Conservation (phyloP, 2,329 filamentous ascomycete genomes). For the Aspergillus sp. region DNA sequence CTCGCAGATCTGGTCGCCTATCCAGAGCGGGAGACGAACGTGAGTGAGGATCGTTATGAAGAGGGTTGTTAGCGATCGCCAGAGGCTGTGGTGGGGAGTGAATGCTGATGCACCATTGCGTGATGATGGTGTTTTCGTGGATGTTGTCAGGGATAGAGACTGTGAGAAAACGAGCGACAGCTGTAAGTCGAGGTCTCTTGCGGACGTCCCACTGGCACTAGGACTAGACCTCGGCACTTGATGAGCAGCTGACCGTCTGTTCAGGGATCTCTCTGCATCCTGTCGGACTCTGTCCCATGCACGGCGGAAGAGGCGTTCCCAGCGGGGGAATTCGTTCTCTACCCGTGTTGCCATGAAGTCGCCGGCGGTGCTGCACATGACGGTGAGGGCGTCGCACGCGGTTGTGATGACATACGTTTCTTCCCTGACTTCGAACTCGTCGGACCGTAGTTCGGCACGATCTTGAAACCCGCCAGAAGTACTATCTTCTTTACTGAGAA, state of each 20-base stretch:
- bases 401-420: slow-evolving; percentile 52
- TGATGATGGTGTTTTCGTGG: slow-evolving; percentile 5
- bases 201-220: no score
- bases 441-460: slow-evolving; percentile 51
- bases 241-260: slow-evolving; percentile 17
- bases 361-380: slow-evolving; percentile 64
- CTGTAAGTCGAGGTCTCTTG: not conserved
- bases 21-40: slow-evolving; percentile 32
- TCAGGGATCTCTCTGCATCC: slow-evolving; percentile 28
- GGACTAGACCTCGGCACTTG: not conserved
- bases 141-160: slow-evolving; percentile 12
- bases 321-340: slow-evolving; percentile 54
- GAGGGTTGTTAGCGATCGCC: slow-evolving; percentile 30
- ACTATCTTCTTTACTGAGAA: slow-evolving; percentile 13
- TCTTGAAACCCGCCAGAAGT: slow-evolving; percentile 6
- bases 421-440: slow-evolving; percentile 25
- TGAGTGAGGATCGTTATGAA: slow-evolving; percentile 33
- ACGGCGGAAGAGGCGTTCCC: slow-evolving; percentile 34
- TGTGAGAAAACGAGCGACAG: slow-evolving; percentile 15
- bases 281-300: slow-evolving; percentile 30
- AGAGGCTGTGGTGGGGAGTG: slow-evolving; percentile 32
- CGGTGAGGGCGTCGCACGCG: slow-evolving; percentile 59
- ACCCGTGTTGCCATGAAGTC: slow-evolving; percentile 74
- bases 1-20: slow-evolving; percentile 34
- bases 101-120: slow-evolving; percentile 17